Evolutionary conservation across 2,329 filamentous ascomycete species (phyloP), one percentile per base, ranked within the genome.

Genomic region (Lachnellula arida): DNA sequence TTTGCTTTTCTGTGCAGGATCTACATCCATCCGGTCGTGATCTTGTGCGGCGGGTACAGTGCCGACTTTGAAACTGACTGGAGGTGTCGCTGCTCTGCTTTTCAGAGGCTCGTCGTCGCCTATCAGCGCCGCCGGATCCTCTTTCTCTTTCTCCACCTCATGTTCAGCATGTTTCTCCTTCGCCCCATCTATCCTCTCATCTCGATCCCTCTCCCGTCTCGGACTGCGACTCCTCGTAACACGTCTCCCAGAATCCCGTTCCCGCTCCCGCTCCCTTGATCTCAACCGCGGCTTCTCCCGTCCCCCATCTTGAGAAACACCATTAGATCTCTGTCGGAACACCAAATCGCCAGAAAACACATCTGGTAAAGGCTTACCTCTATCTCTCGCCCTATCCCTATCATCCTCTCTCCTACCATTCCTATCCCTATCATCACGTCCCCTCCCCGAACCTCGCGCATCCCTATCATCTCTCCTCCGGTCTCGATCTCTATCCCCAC

Each of bases 401-500:
- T 63, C 55, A 51, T 61, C 57, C 37, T 40, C 37, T 42, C 61
- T 37, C 39, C 58, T 51, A 49, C 56, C 57, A 54, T 63, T 46
- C 7, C 57, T 49, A 8, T 52, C 51, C 7, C 59, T 51, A 8
- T 52, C 49, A 44, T 59, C 53, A 15, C 47, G 50, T 7, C 51
- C 49, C 28, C 53, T 70, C 61, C 54, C 72, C n/a, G 19, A 48
- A 57, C 56, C 64, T 64, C 11, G 71, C 63, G 51, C 68, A 71
- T 54, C 62, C 65, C 54, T 64, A 49, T 48, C 69, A 66, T 59
- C 72, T 71, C 37, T 74, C 72, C 53, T 70, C 67, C 55, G 42
- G 22, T 69, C 74, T 15, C 66, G 70, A 37, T 74, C 74, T 46
- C 72, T 66, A 28, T 75, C 72, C 53, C 73, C 69, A 28, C 56